Evolutionary conservation across 2,329 filamentous ascomycete species (phyloP), one percentile per base, ranked within the genome.

Genomic region (Sphaerulina vaccinii): DNA sequence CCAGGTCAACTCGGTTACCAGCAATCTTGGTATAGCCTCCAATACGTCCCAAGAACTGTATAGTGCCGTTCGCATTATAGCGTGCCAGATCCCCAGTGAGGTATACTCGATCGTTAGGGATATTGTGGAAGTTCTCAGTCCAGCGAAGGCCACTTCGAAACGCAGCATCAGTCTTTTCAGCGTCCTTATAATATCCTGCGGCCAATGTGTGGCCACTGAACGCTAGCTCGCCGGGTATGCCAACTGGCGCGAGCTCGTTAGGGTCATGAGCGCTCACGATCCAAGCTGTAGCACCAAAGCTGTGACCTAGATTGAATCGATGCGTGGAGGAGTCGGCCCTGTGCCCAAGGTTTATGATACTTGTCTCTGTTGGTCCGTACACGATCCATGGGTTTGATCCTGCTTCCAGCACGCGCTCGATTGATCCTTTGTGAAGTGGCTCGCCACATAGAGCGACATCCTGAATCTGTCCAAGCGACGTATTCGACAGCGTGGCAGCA

Each of bases 191-290:
- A 48, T 77, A 77, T 7, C 69, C 75, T n/a, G 68, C 67, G 1
- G 69, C 72, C n/a, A 77, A 61, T 16, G 70, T 71, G 36, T 69
- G 70, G 6, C 75, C 73, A 55, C 75, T 72, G 1, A 78, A 53
- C 0, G 77, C 56, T 44, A 78, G 61, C 55, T 78, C 75, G 9
- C 75, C 75, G 1, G 39, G 24, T 23, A 23, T 52, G 35, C 45
- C 55, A 41, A 41, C 42, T 21, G 45, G 41, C 5, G 47, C 43
- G 1, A 58, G 36, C 7, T 49, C 40, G n/a, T 56, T 35, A n/a
- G 51, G 47, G 23, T 54, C 48, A 16, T 51, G 23, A 5, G 41
- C 49, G 27, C 52, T 45, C 11, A 52, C 51, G 29, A 57, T 46
- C 54, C 54, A 57, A 16, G 11, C 35, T 16, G 16, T 42, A 35